Base-by-base conservation (phyloP, 1,284 basidiomycete species). In the Coniferiporia sulphurascens region DNA sequence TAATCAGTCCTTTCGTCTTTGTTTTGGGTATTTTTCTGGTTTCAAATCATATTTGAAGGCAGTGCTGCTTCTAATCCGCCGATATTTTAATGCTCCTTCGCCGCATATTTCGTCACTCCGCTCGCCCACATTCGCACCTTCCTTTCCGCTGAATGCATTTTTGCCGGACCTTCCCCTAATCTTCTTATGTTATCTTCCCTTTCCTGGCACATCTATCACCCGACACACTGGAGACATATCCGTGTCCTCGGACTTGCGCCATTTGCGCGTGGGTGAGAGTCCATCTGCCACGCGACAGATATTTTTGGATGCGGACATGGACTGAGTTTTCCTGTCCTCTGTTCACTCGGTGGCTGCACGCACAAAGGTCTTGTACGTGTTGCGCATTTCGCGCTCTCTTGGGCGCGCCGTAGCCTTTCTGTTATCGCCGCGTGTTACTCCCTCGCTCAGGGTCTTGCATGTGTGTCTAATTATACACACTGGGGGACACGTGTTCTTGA, bases 1-100 rank as follows among this genome's bases (percentile, higher is more conserved):
- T 44, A 41, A 4, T 41, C 46, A 6, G 34, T 8, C 81, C 74
- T 45, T 51, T 17, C 27, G 38, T 60, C 43, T n/a, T 54, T 50
- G 19, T 48, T 53, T 36, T 48, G 7, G 44, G 50, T 49, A 7
- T 21, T 38, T 49, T 27, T 13, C 32, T 9, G 21, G 19, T 50
- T 48, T 19, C 49, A 17, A 46, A 32, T 27, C 22, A 27, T 27
- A 27, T 55, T 46, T 27, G 9, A 15, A 43, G 54, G 22, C 45
- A 8, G 15, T 41, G 9, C 38, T 41, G 17, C 17, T 48, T 48
- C 46, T 17, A 17, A 48, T 8, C 38, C 9, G n/a, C 12, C 12
- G 15, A 41, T 41, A 41, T 41, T 41, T 41, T 15, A 4, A 15
- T 41, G 9, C 38, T 3, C 38, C 38, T 27, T 41, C 38, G 38